phyloP scores from a whole-genome alignment of 768 basidiomycete genomes.

The Lyophyllum decastes region DNA sequence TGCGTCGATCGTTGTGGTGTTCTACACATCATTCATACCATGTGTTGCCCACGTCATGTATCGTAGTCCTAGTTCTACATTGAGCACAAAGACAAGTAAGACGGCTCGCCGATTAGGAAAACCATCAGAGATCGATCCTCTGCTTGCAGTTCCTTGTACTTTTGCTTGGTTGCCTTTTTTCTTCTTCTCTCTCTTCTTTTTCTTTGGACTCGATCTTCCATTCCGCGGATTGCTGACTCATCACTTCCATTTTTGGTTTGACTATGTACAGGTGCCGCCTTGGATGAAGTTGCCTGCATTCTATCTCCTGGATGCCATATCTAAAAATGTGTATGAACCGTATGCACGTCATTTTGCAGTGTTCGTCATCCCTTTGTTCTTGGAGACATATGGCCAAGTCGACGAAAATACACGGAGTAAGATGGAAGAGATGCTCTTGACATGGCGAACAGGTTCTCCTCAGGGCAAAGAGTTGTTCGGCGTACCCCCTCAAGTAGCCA shows the following conservation, averaged over 20 bases:
- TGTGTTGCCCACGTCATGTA: slow-evolving; percentile 41
- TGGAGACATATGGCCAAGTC: slow-evolving; percentile 86
- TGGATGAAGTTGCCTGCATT: slow-evolving; percentile 92
- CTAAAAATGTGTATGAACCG: slow-evolving; percentile 93
- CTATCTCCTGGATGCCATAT: slow-evolving; percentile 95
- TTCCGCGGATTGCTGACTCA: slow-evolving; percentile 75
- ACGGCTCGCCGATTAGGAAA: slow-evolving; percentile 26
- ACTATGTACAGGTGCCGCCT: slow-evolving; percentile 69
- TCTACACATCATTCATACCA: slow-evolving; percentile 16
- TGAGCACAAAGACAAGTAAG: slow-evolving; percentile 39
- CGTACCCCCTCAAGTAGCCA: slow-evolving; percentile 70
- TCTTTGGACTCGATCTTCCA: slow-evolving; percentile 13
- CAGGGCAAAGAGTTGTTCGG: slow-evolving; percentile 85
- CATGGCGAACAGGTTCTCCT: slow-evolving; percentile 90
- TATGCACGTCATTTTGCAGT: slow-evolving; percentile 86
- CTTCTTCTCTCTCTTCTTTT: slow-evolving; percentile 8
- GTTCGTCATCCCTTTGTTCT: slow-evolving; percentile 81
- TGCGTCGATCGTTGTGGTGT: slow-evolving; percentile 16
- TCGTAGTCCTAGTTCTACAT: slow-evolving; percentile 37
- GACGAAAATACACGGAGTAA: slow-evolving; percentile 85
- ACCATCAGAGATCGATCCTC: slow-evolving; percentile 15
- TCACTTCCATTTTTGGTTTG: slow-evolving; percentile 40
- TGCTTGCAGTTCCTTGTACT: slow-evolving; percentile 22
- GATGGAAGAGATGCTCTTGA: slow-evolving; percentile 97
- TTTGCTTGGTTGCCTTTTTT: slow-evolving; percentile 12